A percentile compares a stretch with the other conserved stretches of the same genome.
Conservation (phyloP, 495 filamentous ascomycete species). For the Tuber calosporum region DNA sequence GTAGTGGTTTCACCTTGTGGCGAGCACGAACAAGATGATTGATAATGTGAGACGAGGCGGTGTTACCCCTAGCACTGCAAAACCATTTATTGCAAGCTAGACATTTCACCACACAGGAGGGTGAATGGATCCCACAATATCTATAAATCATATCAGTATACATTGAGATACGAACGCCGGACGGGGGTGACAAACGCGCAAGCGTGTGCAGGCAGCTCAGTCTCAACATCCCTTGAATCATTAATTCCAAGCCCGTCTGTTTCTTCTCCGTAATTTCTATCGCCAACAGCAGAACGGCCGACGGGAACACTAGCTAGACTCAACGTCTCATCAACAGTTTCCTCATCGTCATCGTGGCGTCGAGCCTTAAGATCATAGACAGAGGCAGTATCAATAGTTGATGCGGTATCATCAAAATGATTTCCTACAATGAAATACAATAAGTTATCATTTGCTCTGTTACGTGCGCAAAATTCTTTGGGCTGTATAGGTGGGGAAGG, state of each 20-base stretch:
- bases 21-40: slow-evolving; percentile 96
- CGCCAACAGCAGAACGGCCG: slow-evolving; percentile 63
- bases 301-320: slow-evolving; percentile 81
- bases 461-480: slow-evolving; percentile 63
- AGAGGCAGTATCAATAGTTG: slow-evolving; percentile 41
- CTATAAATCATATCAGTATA: slow-evolving; percentile 45
- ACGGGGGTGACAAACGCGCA: slow-evolving; percentile 70
- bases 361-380: slow-evolving; percentile 49
- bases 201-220: slow-evolving; percentile 87
- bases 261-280: slow-evolving; percentile 54
- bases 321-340: slow-evolving; percentile 81
- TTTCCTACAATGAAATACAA: slow-evolving; percentile 57
- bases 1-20: slow-evolving; percentile 55
- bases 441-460: slow-evolving; percentile 67
- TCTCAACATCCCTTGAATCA: slow-evolving; percentile 59
- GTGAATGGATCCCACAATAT: slow-evolving; percentile 96
- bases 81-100: slow-evolving; percentile 97
- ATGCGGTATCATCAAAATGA: slow-evolving; percentile 44
- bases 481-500: slow-evolving; percentile 64
- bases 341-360: slow-evolving; percentile 76
- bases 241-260: slow-evolving; percentile 36
- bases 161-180: neutral
- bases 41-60: slow-evolving; percentile 93
- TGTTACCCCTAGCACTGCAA: slow-evolving; percentile 94
- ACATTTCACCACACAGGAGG: slow-evolving; percentile 91